Base-by-base conservation (phyloP, 257 asterid genomes). In the Cynanchum wilfordii region DNA sequence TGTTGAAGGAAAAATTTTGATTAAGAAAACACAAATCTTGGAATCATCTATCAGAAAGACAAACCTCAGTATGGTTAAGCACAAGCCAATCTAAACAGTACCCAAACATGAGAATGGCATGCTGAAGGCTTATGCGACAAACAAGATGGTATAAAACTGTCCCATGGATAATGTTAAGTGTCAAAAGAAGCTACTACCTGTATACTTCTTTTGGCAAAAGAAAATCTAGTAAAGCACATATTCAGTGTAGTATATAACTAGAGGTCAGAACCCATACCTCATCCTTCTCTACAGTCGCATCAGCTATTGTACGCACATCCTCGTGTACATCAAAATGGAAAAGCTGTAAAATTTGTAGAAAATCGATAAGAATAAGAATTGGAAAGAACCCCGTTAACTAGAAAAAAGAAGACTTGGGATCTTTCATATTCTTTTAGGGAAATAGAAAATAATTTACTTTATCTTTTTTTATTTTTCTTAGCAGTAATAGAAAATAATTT, bases 321-420 rank as follows among this genome's bases (percentile, higher is more conserved):
- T 95, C 99, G 44, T 95, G 99, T 29, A 95, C 99, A 82, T 95
- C 99, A 72, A 95, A 95, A 87, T 95, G 98, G 87, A 95, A 95
- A 80, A 95, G 98, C 99, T 94, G 89, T 49, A 68, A 9, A 49
- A 9, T 58, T 75, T 56, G 10, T 19, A 36, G 24, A 16, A 79
- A 72, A 51, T n/a, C 59, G 57, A 22, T 5, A 58, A 0, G 73
- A 52, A 54, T 44, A 7, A 25, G 19, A 60, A 63, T 36, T 45
- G 13, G 12, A 47, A 40, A 40, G n/a, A 64, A 19, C 69, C 64
- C 16, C 9, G 17, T 47, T 64, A 42, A 68, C 13, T 63, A 27
- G 16, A 24, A 42, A 68, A 29, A 67, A 25, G 20, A 38, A 24
- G 11, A 42, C 11, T 42, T 10, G 47, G 47, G 47, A 42, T 42